Evolutionary conservation across 1,139 yeast species (phyloP), one percentile per base, ranked within the genome.

Genomic region (Suhomyces wounanorum): DNA sequence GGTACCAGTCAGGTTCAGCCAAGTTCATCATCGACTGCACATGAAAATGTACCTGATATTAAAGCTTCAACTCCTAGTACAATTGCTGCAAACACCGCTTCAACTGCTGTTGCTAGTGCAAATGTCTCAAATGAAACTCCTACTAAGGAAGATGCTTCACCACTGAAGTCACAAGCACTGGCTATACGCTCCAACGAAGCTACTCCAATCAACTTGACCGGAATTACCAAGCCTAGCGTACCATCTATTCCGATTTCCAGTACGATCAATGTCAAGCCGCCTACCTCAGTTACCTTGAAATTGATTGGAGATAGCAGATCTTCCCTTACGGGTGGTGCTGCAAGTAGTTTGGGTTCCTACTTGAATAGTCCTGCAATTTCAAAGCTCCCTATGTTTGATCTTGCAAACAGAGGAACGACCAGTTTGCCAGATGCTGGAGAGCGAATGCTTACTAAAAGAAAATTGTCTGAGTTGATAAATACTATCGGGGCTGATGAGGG

Each of bases 401-500:
- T 89, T 57, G 89, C 87, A 47, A 65, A 70, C 18, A 62, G 67
- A 23, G 70, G 72, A n/a, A 71, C 74, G 8, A 53, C 62, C 14
- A 58, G 64, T 37, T 63, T 75, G 25, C 78, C 78, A 3, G 80
- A 76, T 50, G 73, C 72, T 46, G 85, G 87, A 8, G 96, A 92
- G 51, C 77, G 97, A 26, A 95, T 92, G 3, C 75, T 94, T 60
- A 88, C 96, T 33, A 94, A 94, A 67, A 78, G 99, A 48, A 94
- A 94, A 64, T 76, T 94, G 54, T 80, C 89, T 50, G 99, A 94
- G 63, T 75, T 94, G 54, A 95, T 94, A 8, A 84, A 85, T 59
- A 82, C 89, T 3, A 89, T 91, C 8, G 91, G 92, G 8, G 82
- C 86, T 3, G 92, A 88, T 65, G 91, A 88, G 66, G 92, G 94